Conservation (phyloP, 306 rosid species). For the Sicyos edulis region DNA sequence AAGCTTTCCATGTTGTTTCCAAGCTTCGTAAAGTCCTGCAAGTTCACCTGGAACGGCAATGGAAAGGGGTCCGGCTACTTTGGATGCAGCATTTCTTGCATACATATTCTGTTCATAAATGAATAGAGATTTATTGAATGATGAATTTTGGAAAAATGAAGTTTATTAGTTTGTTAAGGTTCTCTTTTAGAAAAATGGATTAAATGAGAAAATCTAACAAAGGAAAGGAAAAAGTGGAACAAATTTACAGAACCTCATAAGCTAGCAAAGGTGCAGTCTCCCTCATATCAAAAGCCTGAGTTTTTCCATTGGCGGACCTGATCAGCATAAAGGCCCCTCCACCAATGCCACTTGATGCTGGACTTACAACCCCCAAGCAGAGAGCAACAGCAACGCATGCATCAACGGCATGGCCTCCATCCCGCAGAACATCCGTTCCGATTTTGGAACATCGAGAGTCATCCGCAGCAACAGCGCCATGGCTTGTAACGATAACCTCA, state of each 20-base stretch:
- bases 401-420: slow-evolving; percentile 80
- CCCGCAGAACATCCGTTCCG: slow-evolving; percentile 41
- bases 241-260: slow-evolving; percentile 47
- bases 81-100: slow-evolving; percentile 42
- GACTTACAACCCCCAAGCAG: slow-evolving; percentile 77
- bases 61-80: slow-evolving; percentile 56
- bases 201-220: neutral
- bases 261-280: slow-evolving; percentile 73
- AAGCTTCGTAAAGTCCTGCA: slow-evolving; percentile 64
- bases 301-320: slow-evolving; percentile 37
- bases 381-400: slow-evolving; percentile 74
- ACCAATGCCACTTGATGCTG: slow-evolving; percentile 86
- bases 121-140: neutral
- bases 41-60: slow-evolving; percentile 74
- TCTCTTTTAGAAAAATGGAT: too few species aligned
- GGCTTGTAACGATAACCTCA: slow-evolving; percentile 38
- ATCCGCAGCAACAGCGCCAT: slow-evolving; percentile 75
- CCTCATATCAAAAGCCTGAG: slow-evolving; percentile 69
- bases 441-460: slow-evolving; percentile 61
- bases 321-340: slow-evolving; percentile 78
- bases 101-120: slow-evolving; percentile 55
- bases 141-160: neutral
- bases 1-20: slow-evolving; percentile 69
- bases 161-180: neutral
- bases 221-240: neutral